Conservation (phyloP, 164 flowering plant species). For the Liriodendron chinense region DNA sequence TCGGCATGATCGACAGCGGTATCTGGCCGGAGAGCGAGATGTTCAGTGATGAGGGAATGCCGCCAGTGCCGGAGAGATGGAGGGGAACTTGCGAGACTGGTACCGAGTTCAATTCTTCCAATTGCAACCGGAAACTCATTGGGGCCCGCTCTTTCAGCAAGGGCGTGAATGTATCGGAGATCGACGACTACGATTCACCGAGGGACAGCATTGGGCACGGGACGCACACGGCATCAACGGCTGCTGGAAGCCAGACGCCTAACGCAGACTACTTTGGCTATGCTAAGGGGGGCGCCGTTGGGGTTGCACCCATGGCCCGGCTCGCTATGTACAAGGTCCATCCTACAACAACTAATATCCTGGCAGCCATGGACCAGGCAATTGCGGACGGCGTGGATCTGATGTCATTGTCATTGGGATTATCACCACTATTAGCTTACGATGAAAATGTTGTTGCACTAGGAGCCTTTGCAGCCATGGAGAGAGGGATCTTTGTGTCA, state of each 20-base stretch:
- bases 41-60: slow-evolving; percentile 6
- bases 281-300: slow-evolving; percentile 28
- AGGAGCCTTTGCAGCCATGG: slow-evolving; percentile 21
- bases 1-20: slow-evolving; percentile 12
- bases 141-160: slow-evolving; percentile 20
- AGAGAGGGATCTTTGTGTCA: slow-evolving; percentile 27
- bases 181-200: slow-evolving; percentile 31
- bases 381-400: slow-evolving; percentile 22
- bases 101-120: slow-evolving; percentile 13
- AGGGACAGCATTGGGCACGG: slow-evolving; percentile 89
- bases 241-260: slow-evolving; percentile 59
- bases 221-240: slow-evolving; percentile 78
- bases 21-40: slow-evolving; percentile 13
- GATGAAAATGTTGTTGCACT: slow-evolving; percentile 5
- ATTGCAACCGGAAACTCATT: slow-evolving; percentile 21
- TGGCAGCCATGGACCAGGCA: slow-evolving; percentile 25
- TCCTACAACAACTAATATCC: not conserved
- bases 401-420: slow-evolving; percentile 20
- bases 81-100: slow-evolving; percentile 12
- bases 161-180: slow-evolving; percentile 3
- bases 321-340: not conserved
- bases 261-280: slow-evolving; percentile 64
- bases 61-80: slow-evolving; percentile 7
- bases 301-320: slow-evolving; percentile 14
- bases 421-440: not conserved